phyloP scores from a whole-genome alignment of 176 grass and related monocot genomes.

The Musa beccarii region DNA sequence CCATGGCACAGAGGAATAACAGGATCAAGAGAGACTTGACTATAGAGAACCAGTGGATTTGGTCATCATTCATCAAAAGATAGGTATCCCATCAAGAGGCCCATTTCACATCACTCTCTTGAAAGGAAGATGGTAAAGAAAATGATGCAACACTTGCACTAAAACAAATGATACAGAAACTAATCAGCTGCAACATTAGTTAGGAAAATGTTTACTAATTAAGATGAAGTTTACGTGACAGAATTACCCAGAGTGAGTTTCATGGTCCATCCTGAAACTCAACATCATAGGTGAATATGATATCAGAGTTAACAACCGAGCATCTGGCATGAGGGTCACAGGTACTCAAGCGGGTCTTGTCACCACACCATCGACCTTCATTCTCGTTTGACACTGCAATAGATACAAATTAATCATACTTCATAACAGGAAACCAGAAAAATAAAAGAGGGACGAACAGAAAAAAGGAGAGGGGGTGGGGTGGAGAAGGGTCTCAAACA shows the following conservation, averaged over 20 bases:
- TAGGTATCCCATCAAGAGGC: conserved; percentile 95
- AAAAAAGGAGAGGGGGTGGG: neutral
- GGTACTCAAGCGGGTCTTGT: conserved; percentile 39
- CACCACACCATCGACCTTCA: conserved; percentile 57
- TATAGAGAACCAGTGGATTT: conserved; percentile 93
- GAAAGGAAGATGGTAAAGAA: conserved; percentile 8
- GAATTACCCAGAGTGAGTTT: conserved; percentile 1
- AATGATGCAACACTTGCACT: neutral
- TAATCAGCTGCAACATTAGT: neutral
- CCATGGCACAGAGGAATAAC: conserved; percentile 80
- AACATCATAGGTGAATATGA: conserved; percentile 69
- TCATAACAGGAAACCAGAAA: neutral
- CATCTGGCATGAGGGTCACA: conserved; percentile 55
- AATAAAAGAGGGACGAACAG: neutral
- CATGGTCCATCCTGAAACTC: conserved; percentile 48
- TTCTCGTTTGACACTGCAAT: conserved; percentile 55
- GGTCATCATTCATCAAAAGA: conserved; percentile 84
- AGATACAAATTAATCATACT: conserved; percentile 3
- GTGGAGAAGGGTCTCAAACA: neutral
- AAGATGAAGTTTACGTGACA: neutral
- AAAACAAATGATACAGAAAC: neutral
- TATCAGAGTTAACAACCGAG: conserved; percentile 43
- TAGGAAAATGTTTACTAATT: too few species aligned
- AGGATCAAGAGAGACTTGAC: conserved; percentile 88
- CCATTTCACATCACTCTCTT: conserved; percentile 88